Conservation (phyloP, 371 early-diverging fungal genomes). For the Blastocladiella emersonii region DNA sequence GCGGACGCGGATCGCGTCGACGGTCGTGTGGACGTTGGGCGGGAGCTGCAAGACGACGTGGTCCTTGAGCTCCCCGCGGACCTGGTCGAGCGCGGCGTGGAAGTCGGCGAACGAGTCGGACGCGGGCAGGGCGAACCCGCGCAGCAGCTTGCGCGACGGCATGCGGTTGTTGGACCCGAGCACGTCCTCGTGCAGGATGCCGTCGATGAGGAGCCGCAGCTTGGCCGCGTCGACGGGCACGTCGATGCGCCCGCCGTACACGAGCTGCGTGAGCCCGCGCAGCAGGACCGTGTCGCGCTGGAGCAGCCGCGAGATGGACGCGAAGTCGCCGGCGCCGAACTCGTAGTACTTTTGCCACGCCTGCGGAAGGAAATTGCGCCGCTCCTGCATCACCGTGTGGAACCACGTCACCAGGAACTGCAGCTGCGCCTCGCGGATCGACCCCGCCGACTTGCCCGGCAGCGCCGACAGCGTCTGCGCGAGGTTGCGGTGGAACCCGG, state of each 20-base stretch:
- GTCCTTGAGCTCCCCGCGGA: neutral
- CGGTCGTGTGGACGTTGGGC: neutral
- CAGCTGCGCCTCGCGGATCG: conserved; percentile 32
- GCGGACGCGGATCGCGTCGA: neutral
- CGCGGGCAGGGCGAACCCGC: neutral
- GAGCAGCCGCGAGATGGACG: conserved; percentile 16
- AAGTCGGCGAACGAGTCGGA: neutral
- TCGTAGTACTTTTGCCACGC: conserved; percentile 47
- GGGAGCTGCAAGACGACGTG: neutral
- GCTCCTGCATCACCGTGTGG: conserved; percentile 40
- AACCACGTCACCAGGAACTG: conserved; percentile 38
- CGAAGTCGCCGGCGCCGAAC: conserved; percentile 34
- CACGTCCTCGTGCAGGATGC: neutral
- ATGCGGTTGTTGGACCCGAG: neutral
- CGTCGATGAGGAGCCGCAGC: neutral
- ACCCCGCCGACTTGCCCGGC: conserved; percentile 29
- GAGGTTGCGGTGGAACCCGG: neutral
- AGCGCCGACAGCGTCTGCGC: neutral
- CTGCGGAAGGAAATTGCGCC: conserved; percentile 36
- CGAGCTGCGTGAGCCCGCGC: conserved; percentile 32
- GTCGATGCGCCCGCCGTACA: conserved; percentile 40
- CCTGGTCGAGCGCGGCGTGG: neutral
- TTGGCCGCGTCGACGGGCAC: conserved; percentile 1
- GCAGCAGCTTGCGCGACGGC: neutral
- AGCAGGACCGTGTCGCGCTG: conserved; percentile 10